phyloP scores from a whole-genome alignment of 306 rosid species.

The Ammopiptanthus mongolicus region DNA sequence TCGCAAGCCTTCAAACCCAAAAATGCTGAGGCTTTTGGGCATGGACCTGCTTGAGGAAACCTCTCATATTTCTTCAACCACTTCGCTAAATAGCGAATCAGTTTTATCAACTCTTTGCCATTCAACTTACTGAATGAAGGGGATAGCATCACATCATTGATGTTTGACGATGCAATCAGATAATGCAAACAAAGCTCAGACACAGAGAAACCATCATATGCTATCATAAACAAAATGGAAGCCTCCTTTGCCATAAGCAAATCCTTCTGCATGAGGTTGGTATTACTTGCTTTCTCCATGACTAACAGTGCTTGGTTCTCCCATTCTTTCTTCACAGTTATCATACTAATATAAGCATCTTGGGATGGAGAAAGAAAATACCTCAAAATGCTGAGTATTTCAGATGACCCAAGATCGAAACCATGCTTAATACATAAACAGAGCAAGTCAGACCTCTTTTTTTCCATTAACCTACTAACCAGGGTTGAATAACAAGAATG shows the following conservation, averaged over 20 bases:
- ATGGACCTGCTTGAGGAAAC: slow-evolving; percentile 71
- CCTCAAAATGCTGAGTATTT: slow-evolving; percentile 59
- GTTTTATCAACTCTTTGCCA: slow-evolving; percentile 51
- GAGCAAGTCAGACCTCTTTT: slow-evolving; percentile 58
- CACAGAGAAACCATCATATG: slow-evolving; percentile 66
- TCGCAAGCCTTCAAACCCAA: slow-evolving; percentile 64
- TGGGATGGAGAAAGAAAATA: slow-evolving; percentile 57
- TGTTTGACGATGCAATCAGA: slow-evolving; percentile 59
- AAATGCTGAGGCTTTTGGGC: slow-evolving; percentile 32
- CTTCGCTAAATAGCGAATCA: slow-evolving; percentile 68
- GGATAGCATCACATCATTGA: slow-evolving; percentile 45
- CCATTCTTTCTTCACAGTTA: slow-evolving; percentile 71
- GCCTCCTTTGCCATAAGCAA: slow-evolving; percentile 56
- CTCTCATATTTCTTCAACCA: slow-evolving; percentile 86
- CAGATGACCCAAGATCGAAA: slow-evolving; percentile 55
- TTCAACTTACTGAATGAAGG: slow-evolving; percentile 59
- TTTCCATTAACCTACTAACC: slow-evolving; percentile 42
- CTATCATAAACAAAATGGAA: slow-evolving; percentile 70
- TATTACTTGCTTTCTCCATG: slow-evolving; percentile 42
- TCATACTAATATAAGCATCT: slow-evolving; percentile 35
- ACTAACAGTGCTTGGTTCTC: slow-evolving; percentile 64
- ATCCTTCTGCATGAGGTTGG: slow-evolving; percentile 30
- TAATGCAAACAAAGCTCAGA: slow-evolving; percentile 74
- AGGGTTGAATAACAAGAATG: slow-evolving; percentile 44
- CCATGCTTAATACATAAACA: slow-evolving; percentile 64